Base-by-base conservation (phyloP, 2,329 filamentous ascomycete genomes). In the Colletotrichum sp. region DNA sequence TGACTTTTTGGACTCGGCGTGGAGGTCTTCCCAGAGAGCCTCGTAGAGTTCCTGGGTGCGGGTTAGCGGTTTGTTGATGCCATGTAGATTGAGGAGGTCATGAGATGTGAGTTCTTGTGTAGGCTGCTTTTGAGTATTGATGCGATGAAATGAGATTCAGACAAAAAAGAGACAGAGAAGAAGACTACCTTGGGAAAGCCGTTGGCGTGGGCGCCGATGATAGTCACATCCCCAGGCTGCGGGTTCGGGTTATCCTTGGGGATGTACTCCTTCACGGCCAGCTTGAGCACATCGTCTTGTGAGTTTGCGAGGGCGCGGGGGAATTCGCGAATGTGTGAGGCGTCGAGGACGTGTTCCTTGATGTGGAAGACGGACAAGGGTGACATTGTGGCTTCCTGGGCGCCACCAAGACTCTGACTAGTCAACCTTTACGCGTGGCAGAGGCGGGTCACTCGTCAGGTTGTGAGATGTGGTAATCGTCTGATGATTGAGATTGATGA, bases 191-290 rank as follows among this genome's bases (percentile, higher is more conserved):
- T 98, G 13, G 95, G 94, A 79, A 98, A 98, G 13, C 94, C 96
- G 86, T 98, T 98, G 66, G 95, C 96, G 85, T 98, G 96, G 6
- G 94, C 93, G 13, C 91, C 95, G 71, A 98, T 92, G 74, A 98
- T 93, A 25, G 95, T 98, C 10, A 98, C 87, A 83, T 97, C 95
- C 39, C 95, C 94, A 2, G 92, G 90, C 77, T 91, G 88, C 0
- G 95, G 94, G 28, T 87, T 84, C 1, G 87, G 89, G 79, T 96
- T 96, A 81, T 93, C 90, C 71, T 91, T 87, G 2, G 96, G 96
- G 0, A 91, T 94, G 82, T 98, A 98, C 82, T 98, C 95, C 87
- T 98, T 98, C 69, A 98, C 90, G 10, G 93, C 91, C 7, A 98
- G 85, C 70, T 92, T 85, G 5, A 98, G 88, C 8, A 91, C 88